Percentiles rank a stretch among this genome's conserved stretches.
phyloP scores from a whole-genome alignment of 352 stramenopile species.

The Globisporangium megalacanthum region DNA sequence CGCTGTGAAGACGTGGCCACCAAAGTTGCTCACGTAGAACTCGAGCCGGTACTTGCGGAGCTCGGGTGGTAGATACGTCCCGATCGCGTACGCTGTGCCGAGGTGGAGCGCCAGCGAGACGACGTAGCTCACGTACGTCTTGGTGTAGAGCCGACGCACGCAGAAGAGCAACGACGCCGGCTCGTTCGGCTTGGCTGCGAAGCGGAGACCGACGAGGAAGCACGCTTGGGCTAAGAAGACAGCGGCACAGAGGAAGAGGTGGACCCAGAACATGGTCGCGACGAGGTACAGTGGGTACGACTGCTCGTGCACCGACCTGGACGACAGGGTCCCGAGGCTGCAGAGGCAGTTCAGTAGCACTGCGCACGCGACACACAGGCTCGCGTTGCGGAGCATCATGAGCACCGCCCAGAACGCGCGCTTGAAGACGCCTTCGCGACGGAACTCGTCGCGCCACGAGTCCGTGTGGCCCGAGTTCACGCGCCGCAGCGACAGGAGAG shows the following conservation, averaged over 20 bases:
- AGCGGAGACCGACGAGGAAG: not conserved
- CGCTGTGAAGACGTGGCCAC: not conserved
- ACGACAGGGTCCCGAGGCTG: not conserved
- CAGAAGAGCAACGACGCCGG: conserved; percentile 1
- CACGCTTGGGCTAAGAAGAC: conserved; percentile 1
- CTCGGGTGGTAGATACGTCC: not conserved
- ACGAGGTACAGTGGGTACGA: conserved; percentile 1
- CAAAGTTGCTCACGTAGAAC: conserved; percentile 2
- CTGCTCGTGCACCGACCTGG: not conserved
- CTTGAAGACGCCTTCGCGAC: conserved; percentile 1
- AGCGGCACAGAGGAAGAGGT: not conserved
- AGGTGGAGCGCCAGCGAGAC: not conserved
- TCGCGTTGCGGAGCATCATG: conserved; percentile 3
- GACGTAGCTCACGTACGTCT: not conserved
- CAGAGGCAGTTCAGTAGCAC: conserved; percentile 1
- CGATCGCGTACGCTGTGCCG: not conserved
- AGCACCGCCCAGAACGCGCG: not conserved
- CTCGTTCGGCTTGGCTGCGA: not conserved
- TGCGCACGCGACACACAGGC: not conserved
- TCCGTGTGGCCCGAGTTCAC: not conserved
- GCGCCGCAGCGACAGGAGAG: not conserved
- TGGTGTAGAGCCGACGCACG: not conserved
- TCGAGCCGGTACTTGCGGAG: conserved; percentile 4
- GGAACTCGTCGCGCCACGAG: conserved; percentile 3
- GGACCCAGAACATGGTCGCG: not conserved